Conservation (phyloP, 2,329 filamentous ascomycete species). For the Epichloe sibirici region DNA sequence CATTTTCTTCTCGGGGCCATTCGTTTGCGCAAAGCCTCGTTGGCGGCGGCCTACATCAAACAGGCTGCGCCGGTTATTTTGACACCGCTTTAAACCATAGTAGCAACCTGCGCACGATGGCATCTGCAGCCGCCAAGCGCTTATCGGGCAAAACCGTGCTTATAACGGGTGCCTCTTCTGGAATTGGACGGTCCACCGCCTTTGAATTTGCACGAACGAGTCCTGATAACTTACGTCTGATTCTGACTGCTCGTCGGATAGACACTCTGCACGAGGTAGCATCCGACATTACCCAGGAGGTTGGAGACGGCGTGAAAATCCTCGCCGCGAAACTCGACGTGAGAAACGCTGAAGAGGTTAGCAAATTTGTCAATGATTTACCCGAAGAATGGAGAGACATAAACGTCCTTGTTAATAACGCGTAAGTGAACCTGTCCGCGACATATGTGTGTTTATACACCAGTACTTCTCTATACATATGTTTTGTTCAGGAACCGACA, state of each 20-base stretch:
- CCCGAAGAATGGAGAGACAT: slow-evolving; percentile 76
- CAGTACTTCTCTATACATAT: neutral
- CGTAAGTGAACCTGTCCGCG: slow-evolving; percentile 42
- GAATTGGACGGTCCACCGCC: slow-evolving; percentile 76
- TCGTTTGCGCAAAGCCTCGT: too few relatives aligned
- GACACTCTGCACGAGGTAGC: slow-evolving; percentile 69
- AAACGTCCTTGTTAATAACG: slow-evolving; percentile 90
- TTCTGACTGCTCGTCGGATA: slow-evolving; percentile 77
- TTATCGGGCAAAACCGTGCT: slow-evolving; percentile 87
- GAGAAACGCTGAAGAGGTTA: slow-evolving; percentile 63
- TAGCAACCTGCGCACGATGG: slow-evolving; percentile 11
- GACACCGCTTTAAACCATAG: neutral
- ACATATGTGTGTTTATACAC: neutral
- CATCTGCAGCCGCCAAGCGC: slow-evolving; percentile 59
- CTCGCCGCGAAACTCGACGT: slow-evolving; percentile 78
- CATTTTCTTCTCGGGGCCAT: neutral
- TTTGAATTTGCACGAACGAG: slow-evolving; percentile 84
- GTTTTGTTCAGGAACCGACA: neutral
- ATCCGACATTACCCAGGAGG: slow-evolving; percentile 61
- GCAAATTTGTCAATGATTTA: slow-evolving; percentile 56
- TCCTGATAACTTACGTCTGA: slow-evolving; percentile 66
- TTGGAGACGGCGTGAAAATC: slow-evolving; percentile 70
- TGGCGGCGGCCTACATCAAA: neutral
- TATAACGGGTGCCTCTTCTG: slow-evolving; percentile 84
- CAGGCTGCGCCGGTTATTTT: neutral